These are phyloP conservation scores for Westerdykella aurantiaca DNA, from an alignment of 2,329 filamentous ascomycete species.

Conservation along the genomic window DNA sequence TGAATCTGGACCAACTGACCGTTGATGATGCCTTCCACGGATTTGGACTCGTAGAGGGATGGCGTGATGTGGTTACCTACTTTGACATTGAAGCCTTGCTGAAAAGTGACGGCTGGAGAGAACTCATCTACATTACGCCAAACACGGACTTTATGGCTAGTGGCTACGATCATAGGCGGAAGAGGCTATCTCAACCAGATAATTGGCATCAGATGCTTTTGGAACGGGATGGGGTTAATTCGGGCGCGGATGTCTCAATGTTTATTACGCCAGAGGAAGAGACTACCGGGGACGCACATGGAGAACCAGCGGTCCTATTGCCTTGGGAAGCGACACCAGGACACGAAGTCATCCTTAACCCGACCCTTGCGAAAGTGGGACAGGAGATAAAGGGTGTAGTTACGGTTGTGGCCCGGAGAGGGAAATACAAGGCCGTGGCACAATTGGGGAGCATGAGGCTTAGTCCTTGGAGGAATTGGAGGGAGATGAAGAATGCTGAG, in stretches of 20 bases:
- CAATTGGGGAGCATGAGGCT: background rate
- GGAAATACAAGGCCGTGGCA: constrained; percentile 4
- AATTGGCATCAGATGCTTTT: constrained; percentile 28
- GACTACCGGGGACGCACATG: constrained; percentile 2
- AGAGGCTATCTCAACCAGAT: constrained; percentile 25
- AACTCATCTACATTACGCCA: constrained; percentile 27
- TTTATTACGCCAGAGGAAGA: constrained; percentile 21
- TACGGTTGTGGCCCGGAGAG: constrained; percentile 27
- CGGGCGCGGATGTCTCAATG: constrained; percentile 30
- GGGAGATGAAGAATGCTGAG: constrained; percentile 24
- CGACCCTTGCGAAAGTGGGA: constrained; percentile 21
- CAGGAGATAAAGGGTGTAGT: constrained; percentile 31
- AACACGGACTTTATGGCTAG: constrained; percentile 33
- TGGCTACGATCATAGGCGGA: constrained; percentile 26
- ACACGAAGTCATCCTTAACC: constrained; percentile 25
- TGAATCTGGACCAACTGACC: constrained; percentile 27
- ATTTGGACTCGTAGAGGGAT: constrained; percentile 28
- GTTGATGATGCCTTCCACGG: constrained; percentile 34
- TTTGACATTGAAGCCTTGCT: constrained; percentile 30
- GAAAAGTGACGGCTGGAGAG: constrained; percentile 30
- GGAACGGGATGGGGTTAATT: constrained; percentile 20
- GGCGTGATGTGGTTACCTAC: constrained; percentile 32
- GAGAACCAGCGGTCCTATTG: constrained; percentile 10
- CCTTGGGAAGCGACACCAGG: constrained; percentile 28
- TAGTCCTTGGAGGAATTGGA: constrained; percentile 19